Conservation (phyloP, 805 yeast genomes). For the Nadsonia fulvescens region DNA sequence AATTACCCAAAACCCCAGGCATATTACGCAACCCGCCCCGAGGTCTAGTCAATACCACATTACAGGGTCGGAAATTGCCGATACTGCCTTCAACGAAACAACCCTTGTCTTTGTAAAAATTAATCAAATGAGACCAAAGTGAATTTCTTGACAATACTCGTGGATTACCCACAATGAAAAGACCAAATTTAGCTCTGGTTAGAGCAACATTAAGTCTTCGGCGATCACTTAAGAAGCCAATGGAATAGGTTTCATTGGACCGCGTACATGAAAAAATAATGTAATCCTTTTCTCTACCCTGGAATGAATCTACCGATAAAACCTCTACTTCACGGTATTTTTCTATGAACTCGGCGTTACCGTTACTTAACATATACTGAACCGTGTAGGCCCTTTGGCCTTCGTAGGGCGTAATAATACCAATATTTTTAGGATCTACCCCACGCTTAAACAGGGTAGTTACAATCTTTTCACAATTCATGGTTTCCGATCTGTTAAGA, state of each 20-base stretch:
- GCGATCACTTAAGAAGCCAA: conserved; percentile 74
- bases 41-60: conserved; percentile 11
- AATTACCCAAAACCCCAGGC: too few species aligned
- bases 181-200: conserved; percentile 73
- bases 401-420: conserved; percentile 87
- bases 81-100: conserved; percentile 82
- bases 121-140: conserved; percentile 62
- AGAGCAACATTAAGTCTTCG: conserved; percentile 79
- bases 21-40: too few species aligned
- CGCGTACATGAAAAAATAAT: conserved; percentile 68
- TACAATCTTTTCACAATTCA: conserved; percentile 67
- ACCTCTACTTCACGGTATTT: conserved; percentile 62
- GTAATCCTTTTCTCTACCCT: conserved; percentile 76
- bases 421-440: conserved; percentile 63
- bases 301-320: conserved; percentile 90
- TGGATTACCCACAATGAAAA: conserved; percentile 72
- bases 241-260: conserved; percentile 52
- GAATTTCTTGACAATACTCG: conserved; percentile 48
- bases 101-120: conserved; percentile 68
- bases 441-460: conserved; percentile 62
- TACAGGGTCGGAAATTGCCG: conserved; percentile 57
- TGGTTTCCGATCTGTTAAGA: conserved; percentile 75
- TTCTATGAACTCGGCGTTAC: conserved; percentile 46
- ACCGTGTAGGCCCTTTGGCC: conserved; percentile 76
- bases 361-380: conserved; percentile 60